Evolutionary conservation across 257 asterid genomes (phyloP), one percentile per base, ranked within the genome.

Genomic region (Ocimum tenuiflorum): DNA sequence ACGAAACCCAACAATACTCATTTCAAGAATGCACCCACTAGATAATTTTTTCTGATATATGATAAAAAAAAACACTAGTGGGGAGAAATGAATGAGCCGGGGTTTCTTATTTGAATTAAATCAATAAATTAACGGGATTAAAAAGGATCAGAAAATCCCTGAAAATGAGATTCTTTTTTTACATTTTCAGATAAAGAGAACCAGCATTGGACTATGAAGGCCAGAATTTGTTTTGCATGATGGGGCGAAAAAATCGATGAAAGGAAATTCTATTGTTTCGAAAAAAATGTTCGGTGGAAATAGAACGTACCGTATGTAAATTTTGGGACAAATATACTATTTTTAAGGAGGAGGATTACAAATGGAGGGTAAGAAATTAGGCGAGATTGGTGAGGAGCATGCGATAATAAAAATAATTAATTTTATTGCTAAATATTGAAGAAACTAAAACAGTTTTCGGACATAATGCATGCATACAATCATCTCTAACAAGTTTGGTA

Each of bases 141-240:
- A 31, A 61, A 55, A 18, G 49, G 66, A 62, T 48, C 48, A 53
- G 27, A 65, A 17, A 33, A 62, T 42, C 53, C 62, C 38, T 17
- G 59, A 56, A 60, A 46, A 24, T 17, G 57, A 11, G 57, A 57
- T 7, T 57, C 33, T 57, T 57, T n/a, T 46, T 52, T 49, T 60
- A 29, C 63, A 67, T 54, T 54, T 39, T 60, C 65, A 62, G 55
- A 61, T 20, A 56, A 53, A 72, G 53, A 67, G 67, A 46, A 59
- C 64, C 71, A 75, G 60, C 66, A 65, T 59, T 51, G 55, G 67
- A 50, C 18, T 23, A 60, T 55, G 62, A 72, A 59, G 47, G 64
- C 60, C 75, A 57, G 68, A 38, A 14, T 42, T 62, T 48, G 54
- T 52, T 47, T 61, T 60, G 78, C 70, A 51, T 59, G 66, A 46